Evolutionary conservation across 805 yeast species (phyloP).

Genomic region (Starmerella powellii): DNA sequence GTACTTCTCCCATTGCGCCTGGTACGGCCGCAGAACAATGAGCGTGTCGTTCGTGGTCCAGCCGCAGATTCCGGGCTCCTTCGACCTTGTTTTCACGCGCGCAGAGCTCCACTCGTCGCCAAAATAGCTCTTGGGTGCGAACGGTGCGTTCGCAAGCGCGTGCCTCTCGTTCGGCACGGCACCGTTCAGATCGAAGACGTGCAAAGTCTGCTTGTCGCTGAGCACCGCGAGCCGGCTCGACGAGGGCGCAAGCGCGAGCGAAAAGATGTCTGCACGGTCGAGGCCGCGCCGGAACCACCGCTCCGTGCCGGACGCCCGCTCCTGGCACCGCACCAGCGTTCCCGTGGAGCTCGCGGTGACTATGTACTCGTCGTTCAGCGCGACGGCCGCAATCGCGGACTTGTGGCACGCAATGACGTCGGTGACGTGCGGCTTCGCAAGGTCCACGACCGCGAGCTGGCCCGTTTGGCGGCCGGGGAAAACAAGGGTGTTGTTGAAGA

Average conservation of each 20-base stretch:
- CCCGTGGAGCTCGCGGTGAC: conserved; percentile 80
- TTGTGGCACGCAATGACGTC: conserved; percentile 71
- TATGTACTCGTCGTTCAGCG: conserved; percentile 52
- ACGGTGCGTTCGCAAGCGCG: conserved; percentile 48
- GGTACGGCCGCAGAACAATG: conserved; percentile 60
- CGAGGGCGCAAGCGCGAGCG: conserved; percentile 72
- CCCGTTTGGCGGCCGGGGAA: conserved; percentile 71
- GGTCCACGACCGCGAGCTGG: conserved; percentile 56
- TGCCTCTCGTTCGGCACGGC: conserved; percentile 40
- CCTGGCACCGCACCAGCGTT: conserved; percentile 63
- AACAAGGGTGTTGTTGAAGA: conserved; percentile 37
- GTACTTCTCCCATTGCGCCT: conserved; percentile 80
- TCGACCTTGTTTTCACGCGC: conserved; percentile 43
- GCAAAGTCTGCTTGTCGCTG: conserved; percentile 81
- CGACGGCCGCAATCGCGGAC: conserved; percentile 48
- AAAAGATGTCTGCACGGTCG: conserved; percentile 69
- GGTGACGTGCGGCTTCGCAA: conserved; percentile 39
- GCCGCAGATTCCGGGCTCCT: conserved; percentile 42
- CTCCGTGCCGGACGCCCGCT: conserved; percentile 51
- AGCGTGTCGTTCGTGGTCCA: conserved; percentile 70
- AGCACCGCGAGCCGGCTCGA: conserved; percentile 70
- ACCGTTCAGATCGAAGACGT: conserved; percentile 52
- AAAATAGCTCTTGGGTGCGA: conserved; percentile 56
- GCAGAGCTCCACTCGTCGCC: conserved; percentile 82
- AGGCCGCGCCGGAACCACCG: conserved; percentile 83